Base-by-base conservation (phyloP, 768 basidiomycete species). In the Lactifluus pinguis region DNA sequence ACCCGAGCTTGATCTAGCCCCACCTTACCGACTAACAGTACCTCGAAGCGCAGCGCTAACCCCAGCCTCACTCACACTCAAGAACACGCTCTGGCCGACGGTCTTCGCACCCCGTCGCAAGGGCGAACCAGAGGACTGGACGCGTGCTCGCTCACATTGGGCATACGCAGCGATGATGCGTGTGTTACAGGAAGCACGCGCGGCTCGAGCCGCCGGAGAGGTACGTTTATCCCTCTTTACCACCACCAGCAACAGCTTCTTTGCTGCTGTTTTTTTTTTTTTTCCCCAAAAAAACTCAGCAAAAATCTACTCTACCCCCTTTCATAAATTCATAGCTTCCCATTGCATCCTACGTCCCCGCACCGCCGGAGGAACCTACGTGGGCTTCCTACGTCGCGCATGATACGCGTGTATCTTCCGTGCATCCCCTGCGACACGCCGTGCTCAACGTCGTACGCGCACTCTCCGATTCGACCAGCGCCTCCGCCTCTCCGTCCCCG, bases 51-150 rank as follows among this genome's bases (percentile, higher is more conserved):
- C 84, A 11, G 92, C 92, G 0, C 74, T 86, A 4, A 92, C 90
- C 0, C 75, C 75, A 0, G 76, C 77, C 14, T 87, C 92, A 7
- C 75, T 92, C 21, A 70, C 72, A 47, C 69, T 83, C 38, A 94
- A 95, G 73, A 79, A 80, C 42, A 71, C 79, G 1, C 73, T 90
- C n/a, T 98, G 95, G 95, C 95, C 95, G 8, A 89, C 89, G 11
- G 73, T 84, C 14, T 92, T 83, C 66, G 77, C 84, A 4, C 89
- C 89, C 0, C 79, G 80, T 38, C 79, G 83, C 62, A 89, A 83
- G 68, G 82, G 80, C 67, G 86, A 89, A 60, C 72, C 76, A 1
- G 82, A 86, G 61, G 74, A 75, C 6, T 92, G 92, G 89, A 80
- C 85, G 4, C 72, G 75, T 30, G 83, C 79, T 0, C 82, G 83